Percentiles rank a stretch among this genome's conserved stretches.
Conservation (phyloP, 805 yeast species). For the Priceomyces haplophilus region DNA sequence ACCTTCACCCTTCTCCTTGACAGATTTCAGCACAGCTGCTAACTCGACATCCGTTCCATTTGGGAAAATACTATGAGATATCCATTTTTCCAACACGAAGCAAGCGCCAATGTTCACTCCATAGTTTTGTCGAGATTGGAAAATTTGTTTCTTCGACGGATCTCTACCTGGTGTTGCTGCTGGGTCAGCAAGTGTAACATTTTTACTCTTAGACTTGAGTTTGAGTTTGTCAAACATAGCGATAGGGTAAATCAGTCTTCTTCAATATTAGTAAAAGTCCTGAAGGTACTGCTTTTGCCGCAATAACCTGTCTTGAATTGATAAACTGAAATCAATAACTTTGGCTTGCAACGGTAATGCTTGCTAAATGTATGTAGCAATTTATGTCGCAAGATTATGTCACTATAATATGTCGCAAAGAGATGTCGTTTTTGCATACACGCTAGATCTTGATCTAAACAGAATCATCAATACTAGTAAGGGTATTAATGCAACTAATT, state of each 20-base stretch:
- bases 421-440: too few species aligned
- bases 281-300: too few species aligned
- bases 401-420: too few species aligned
- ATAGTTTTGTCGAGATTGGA: slow-evolving; percentile 58
- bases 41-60: slow-evolving; percentile 64
- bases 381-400: neutral
- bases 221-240: slow-evolving; percentile 36
- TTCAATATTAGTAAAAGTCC: too few species aligned
- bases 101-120: slow-evolving; percentile 87
- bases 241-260: too few species aligned
- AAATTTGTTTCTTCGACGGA: slow-evolving; percentile 48
- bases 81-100: slow-evolving; percentile 80
- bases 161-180: slow-evolving; percentile 24
- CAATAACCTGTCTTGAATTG: too few species aligned
- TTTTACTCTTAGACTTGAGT: slow-evolving; percentile 26
- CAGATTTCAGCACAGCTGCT: slow-evolving; percentile 58
- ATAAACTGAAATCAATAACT: too few species aligned
- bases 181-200: slow-evolving; percentile 22
- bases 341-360: too few species aligned
- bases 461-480: too few species aligned
- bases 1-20: slow-evolving; percentile 49
- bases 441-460: neutral
- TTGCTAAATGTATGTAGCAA: slow-evolving; percentile 1
- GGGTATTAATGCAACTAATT: neutral
- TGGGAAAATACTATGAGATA: slow-evolving; percentile 59